phyloP scores from a whole-genome alignment of 228 moss, liverwort and hornwort genomes.

The Sphagnum fallax region DNA sequence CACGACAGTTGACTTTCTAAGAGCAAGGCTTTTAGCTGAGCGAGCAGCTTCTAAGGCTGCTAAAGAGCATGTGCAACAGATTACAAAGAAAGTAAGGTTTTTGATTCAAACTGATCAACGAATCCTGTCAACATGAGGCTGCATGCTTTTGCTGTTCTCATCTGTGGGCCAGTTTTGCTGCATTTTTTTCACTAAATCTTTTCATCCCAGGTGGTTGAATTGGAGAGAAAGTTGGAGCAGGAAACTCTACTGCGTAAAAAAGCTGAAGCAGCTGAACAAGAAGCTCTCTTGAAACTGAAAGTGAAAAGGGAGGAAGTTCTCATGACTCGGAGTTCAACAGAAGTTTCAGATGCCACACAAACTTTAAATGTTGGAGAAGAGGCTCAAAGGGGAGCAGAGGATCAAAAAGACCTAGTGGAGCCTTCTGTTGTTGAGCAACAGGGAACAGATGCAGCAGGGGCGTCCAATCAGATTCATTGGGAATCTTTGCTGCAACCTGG shows the following conservation, averaged over 20 bases:
- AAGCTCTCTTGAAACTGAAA: conserved; percentile 63
- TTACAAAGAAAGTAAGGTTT: conserved; percentile 54
- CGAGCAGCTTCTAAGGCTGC: conserved; percentile 73
- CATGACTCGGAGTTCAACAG: not conserved
- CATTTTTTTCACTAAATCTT: not conserved
- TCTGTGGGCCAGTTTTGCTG: not conserved
- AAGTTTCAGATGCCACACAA: not conserved
- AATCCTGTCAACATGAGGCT: not conserved
- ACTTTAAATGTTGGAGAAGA: conserved; percentile 10
- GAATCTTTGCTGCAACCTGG: not conserved
- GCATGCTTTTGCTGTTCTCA: not conserved
- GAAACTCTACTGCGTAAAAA: conserved; percentile 70
- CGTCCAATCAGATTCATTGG: not conserved
- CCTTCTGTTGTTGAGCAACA: conserved; percentile 15
- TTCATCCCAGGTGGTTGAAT: conserved; percentile 52
- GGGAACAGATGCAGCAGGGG: conserved; percentile 14
- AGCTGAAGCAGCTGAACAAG: conserved; percentile 55
- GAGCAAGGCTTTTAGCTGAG: conserved; percentile 82
- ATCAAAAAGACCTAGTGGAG: conserved; percentile 22
- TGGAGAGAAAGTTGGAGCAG: conserved; percentile 66
- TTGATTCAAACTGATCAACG: not conserved
- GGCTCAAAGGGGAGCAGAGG: conserved; percentile 22
- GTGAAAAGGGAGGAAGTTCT: not conserved
- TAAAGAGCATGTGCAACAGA: conserved; percentile 51
- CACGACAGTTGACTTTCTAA: conserved; percentile 74